Percentiles rank a stretch among this genome's conserved stretches.
Conservation (phyloP, 305 asterid genomes). For the Caryopteris hybrid region DNA sequence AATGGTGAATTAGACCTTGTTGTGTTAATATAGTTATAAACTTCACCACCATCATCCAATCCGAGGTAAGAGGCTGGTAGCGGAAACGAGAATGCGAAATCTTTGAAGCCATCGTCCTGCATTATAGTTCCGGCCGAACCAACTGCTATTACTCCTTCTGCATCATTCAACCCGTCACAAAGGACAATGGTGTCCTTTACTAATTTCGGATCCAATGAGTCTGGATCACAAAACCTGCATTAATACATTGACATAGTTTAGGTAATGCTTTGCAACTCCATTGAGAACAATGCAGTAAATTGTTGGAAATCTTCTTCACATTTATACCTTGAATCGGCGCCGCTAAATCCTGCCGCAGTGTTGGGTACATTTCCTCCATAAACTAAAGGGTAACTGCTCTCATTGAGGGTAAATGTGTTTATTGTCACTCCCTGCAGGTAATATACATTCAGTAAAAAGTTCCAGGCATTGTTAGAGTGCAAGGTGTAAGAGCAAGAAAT, state of each 20-base stretch:
- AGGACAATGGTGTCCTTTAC: conserved; percentile 49
- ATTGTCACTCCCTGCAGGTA: conserved; percentile 38
- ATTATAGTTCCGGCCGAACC: conserved; percentile 49
- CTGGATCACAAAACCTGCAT: conserved; percentile 34
- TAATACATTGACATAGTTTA: neutral
- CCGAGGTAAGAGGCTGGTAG: conserved; percentile 47
- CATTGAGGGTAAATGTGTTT: conserved; percentile 40
- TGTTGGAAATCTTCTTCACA: neutral
- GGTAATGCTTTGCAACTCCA: neutral
- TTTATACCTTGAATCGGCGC: conserved; percentile 35
- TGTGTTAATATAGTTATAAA: conserved; percentile 31
- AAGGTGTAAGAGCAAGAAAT: too few relatives aligned
- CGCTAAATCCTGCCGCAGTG: conserved; percentile 26
- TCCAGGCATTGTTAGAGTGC: too few relatives aligned
- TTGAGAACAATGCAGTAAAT: too few relatives aligned
- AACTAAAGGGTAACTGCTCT: conserved; percentile 39
- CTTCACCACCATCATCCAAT: conserved; percentile 24
- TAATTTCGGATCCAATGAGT: conserved; percentile 35
- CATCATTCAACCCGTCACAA: conserved; percentile 35
- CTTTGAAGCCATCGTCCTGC: conserved; percentile 28
- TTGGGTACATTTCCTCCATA: conserved; percentile 61
- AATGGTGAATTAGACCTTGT: conserved; percentile 25
- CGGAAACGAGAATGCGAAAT: conserved; percentile 43
- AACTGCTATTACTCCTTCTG: conserved; percentile 13
- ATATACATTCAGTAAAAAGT: neutral